Base-by-base conservation (phyloP, 2,329 filamentous ascomycete species). In the Diaporthe destruens region DNA sequence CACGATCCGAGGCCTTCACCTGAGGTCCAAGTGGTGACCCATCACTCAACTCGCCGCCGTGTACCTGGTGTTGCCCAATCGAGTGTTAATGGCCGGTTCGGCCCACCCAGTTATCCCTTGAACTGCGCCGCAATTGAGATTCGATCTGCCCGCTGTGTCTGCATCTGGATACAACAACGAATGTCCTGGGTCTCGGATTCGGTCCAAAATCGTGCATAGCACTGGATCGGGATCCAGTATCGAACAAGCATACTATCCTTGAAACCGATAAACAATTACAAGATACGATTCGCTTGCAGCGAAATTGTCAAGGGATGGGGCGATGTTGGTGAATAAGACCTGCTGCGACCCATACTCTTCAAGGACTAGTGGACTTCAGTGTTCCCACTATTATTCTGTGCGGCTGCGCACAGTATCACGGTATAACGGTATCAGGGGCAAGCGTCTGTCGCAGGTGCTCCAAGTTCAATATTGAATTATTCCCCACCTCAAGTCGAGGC, bases 11-110 rank as follows among this genome's bases (percentile, higher is more conserved):
- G 61, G 61, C 18, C 44, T 65, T 51, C 44, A 65, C 42, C 32
- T 65, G 61, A 65, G 61, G 61, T 51, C 29, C 61, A 39, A 66
- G 47, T 66, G 61, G 32, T 66, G 54, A 36, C 66, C 66, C 44
- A 56, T 69, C 55, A 56, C 66, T 56, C 66, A 57, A 34, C 53
- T 34, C 32, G 32, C n/a, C 25, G 54, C 54, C 25, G 47, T 69
- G 36, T 53, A 51, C 42, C 12, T 51, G 55, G 23, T 59, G 54
- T 70, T 70, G 68, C 54, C 68, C 32, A 34, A 70, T 70, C 29
- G 68, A 70, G 68, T 51, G 55, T 57, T 53, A 36, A 70, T 51
- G 51, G 55, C 68, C 68, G 68, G 36, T 69, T 69, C 25, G 66
- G 66, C 36, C 51, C 66, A 53, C 47, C 66, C 61, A 42, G 47